A percentile compares a stretch with the other conserved stretches of the same genome.
Evolutionary conservation across 129 eudicot species (phyloP).

Genomic region (Heracleum sosnowskyi): DNA sequence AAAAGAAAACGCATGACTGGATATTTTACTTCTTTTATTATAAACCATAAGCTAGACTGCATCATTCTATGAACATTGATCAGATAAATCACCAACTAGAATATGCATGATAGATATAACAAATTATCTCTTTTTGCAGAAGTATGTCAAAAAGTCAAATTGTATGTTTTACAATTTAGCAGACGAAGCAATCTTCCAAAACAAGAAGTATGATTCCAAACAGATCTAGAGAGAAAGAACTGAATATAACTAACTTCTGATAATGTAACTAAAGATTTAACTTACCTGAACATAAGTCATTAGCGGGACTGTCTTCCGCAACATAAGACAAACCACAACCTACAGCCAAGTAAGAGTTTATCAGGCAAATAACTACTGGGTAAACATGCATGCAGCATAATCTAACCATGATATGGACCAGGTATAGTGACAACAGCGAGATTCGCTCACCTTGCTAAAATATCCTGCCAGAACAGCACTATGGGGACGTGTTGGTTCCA

Average conservation of each 20-base stretch:
- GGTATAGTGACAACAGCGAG: background rate
- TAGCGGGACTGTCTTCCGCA: constrained; percentile 49
- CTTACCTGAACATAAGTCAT: constrained; percentile 61
- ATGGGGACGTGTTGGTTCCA: constrained; percentile 68
- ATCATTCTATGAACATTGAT: background rate
- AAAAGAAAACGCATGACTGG: background rate
- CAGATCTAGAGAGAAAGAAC: background rate
- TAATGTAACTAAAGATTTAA: background rate
- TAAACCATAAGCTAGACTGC: background rate
- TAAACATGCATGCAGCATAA: background rate
- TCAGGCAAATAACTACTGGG: background rate
- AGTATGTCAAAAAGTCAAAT: background rate
- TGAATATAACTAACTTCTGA: background rate
- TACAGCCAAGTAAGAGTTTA: constrained; percentile 6
- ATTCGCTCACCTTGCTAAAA: constrained; percentile 50
- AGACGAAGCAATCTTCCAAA: background rate
- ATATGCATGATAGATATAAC: background rate
- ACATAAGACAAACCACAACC: constrained; percentile 65
- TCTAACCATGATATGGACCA: background rate
- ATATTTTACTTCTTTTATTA: too few species aligned
- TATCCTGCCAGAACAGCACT: constrained; percentile 69
- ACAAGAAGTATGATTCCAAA: background rate
- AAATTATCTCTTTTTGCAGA: background rate
- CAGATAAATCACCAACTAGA: background rate
- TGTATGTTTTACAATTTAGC: background rate